Percentiles rank a stretch among this genome's conserved stretches.
Evolutionary conservation across 2,329 filamentous ascomycete genomes (phyloP).

Genomic region (Cercospora brassicicola): DNA sequence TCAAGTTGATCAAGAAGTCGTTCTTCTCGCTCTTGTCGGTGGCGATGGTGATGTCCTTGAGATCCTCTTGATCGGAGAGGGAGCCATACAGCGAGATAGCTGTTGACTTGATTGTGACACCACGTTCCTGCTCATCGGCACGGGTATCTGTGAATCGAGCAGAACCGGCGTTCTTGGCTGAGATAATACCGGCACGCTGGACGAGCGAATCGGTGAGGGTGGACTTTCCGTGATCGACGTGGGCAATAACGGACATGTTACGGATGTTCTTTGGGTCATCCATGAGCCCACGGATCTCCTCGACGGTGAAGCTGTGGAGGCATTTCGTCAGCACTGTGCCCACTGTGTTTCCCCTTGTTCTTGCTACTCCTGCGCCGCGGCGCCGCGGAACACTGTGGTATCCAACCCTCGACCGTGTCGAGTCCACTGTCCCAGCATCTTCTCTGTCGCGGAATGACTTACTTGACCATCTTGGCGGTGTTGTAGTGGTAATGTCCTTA

Average conservation of each 20-base stretch:
- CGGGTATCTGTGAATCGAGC: constrained; percentile 95
- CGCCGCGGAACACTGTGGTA: background rate
- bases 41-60: constrained; percentile 92
- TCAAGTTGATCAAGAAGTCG: constrained; percentile 99
- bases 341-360: background rate
- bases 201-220: constrained; percentile 99
- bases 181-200: constrained; percentile 99
- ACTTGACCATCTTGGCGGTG: constrained; percentile 98
- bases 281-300: constrained; percentile 54
- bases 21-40: constrained; percentile 85
- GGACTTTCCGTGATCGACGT: constrained; percentile 99
- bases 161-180: constrained; percentile 93
- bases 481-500: constrained; percentile 19
- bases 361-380: background rate
- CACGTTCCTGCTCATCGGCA: constrained; percentile 97
- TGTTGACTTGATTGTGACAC: constrained; percentile 99
- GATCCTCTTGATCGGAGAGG: constrained; percentile 76
- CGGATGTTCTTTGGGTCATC: constrained; percentile 74
- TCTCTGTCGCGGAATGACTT: constrained; percentile 47
- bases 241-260: constrained; percentile 99
- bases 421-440: background rate
- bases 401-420: background rate
- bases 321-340: constrained; percentile 7
- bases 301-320: constrained; percentile 18
- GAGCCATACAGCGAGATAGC: constrained; percentile 97